Conservation (phyloP, 768 basidiomycete genomes). For the Lactifluus piperatus region DNA sequence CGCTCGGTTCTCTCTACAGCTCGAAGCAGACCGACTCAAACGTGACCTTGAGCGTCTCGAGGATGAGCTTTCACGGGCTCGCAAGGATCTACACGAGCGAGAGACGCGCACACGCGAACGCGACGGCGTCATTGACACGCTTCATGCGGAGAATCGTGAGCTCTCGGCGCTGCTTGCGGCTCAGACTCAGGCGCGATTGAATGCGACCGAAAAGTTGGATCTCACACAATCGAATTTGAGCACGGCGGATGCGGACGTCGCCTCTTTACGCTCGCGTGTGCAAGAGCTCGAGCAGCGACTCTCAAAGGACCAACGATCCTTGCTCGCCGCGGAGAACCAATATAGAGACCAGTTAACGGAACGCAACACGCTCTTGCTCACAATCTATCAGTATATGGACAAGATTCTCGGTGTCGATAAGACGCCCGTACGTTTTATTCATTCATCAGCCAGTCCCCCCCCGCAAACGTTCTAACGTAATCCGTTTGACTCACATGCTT, state of each 20-base stretch:
- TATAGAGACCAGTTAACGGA: constrained; percentile 91
- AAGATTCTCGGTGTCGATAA: constrained; percentile 87
- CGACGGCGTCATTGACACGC: constrained; percentile 61
- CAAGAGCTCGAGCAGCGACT: constrained; percentile 73
- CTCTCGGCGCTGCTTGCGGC: constrained; percentile 69
- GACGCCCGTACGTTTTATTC: constrained; percentile 50
- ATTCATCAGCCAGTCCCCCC: neutral
- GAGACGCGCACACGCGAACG: constrained; percentile 61
- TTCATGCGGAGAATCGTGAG: constrained; percentile 77
- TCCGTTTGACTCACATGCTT: neutral
- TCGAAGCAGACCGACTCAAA: constrained; percentile 81
- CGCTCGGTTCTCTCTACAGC: constrained; percentile 77
- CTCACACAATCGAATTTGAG: constrained; percentile 49
- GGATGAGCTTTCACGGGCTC: constrained; percentile 63
- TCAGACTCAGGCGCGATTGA: constrained; percentile 81
- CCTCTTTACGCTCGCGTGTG: constrained; percentile 48
- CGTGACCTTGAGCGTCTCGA: constrained; percentile 77
- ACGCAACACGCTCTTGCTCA: constrained; percentile 82
- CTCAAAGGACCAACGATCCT: constrained; percentile 69
- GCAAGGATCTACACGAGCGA: constrained; percentile 58
- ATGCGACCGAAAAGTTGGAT: constrained; percentile 88
- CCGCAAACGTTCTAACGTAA: neutral
- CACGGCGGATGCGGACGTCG: constrained; percentile 60
- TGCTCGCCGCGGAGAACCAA: constrained; percentile 65
- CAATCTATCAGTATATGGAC: constrained; percentile 93